A percentile compares a stretch with the other conserved stretches of the same genome.
Conservation (phyloP, 2,329 filamentous ascomycete species). For the Rhinocladiella mackenziei region DNA sequence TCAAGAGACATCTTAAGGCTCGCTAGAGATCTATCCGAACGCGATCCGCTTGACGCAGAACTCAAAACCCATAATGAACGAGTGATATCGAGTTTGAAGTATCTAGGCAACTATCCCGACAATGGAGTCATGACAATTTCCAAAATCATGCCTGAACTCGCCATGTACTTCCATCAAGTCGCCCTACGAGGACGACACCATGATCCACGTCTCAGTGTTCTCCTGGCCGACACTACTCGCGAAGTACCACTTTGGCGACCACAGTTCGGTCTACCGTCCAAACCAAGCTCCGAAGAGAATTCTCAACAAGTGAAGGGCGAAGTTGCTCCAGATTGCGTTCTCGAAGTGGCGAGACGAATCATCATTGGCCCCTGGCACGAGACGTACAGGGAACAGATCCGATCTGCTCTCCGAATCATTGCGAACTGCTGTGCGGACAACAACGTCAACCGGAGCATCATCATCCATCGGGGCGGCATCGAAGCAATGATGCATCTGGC, state of each 20-base stretch:
- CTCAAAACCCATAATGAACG: conserved; percentile 1
- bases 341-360: conserved; percentile 23
- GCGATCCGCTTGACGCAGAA: not conserved
- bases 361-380: conserved; percentile 4
- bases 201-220: conserved; percentile 1
- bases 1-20: conserved; percentile 3
- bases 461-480: conserved; percentile 22
- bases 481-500: conserved; percentile 17
- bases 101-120: not conserved
- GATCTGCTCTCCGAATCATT: conserved; percentile 24
- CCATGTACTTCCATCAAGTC: conserved; percentile 6
- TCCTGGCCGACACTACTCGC: conserved; percentile 22
- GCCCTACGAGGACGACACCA: not conserved
- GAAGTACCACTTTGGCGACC: conserved; percentile 22
- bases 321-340: conserved; percentile 19
- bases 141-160: conserved; percentile 4
- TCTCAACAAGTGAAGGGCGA: not conserved
- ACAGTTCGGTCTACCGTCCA: conserved; percentile 16
- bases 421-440: conserved; percentile 31
- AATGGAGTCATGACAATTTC: not conserved
- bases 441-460: conserved; percentile 25
- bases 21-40: conserved; percentile 3
- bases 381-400: conserved; percentile 5
- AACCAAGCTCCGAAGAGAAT: conserved; percentile 1
- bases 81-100: conserved; percentile 3